Conservation (phyloP, 2,329 filamentous ascomycete genomes). For the Cercospora zeae-maydis region DNA sequence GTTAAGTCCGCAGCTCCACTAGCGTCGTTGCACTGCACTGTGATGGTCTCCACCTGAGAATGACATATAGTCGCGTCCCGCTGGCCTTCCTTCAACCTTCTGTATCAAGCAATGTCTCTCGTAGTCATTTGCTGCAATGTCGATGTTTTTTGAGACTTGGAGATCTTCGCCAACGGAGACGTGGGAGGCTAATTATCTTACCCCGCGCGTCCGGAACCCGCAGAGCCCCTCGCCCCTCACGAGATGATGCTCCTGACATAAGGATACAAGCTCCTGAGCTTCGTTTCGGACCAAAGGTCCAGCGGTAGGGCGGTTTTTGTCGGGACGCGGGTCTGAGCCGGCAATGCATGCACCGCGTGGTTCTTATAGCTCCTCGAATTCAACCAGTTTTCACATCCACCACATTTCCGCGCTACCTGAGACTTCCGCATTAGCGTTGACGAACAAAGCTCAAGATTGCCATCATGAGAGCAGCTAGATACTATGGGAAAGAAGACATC, state of each 20-base stretch:
- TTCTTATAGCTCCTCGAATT: not conserved
- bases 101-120: not conserved
- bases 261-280: slow-evolving; percentile 11
- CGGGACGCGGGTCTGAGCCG: not conserved
- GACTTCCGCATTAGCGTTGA: not conserved
- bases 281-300: slow-evolving; percentile 12
- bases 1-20: not conserved
- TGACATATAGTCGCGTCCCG: not conserved
- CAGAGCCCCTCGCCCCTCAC: slow-evolving; percentile 8
- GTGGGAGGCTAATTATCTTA: not conserved
- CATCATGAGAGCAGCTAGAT: slow-evolving; percentile 53
- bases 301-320: not conserved
- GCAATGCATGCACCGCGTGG: not conserved
- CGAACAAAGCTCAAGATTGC: not conserved
- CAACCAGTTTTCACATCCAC: not conserved
- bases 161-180: not conserved
- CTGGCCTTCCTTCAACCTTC: not conserved
- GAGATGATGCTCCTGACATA: slow-evolving; percentile 13
- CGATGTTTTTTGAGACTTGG: not conserved
- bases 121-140: not conserved
- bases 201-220: not conserved
- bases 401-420: not conserved
- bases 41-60: not conserved
- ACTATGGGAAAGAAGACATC: slow-evolving; percentile 55
- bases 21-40: not conserved